A percentile compares a stretch with the other conserved stretches of the same genome.
phyloP scores from a whole-genome alignment of 2,329 filamentous ascomycete genomes.

The Phoma herbarum region DNA sequence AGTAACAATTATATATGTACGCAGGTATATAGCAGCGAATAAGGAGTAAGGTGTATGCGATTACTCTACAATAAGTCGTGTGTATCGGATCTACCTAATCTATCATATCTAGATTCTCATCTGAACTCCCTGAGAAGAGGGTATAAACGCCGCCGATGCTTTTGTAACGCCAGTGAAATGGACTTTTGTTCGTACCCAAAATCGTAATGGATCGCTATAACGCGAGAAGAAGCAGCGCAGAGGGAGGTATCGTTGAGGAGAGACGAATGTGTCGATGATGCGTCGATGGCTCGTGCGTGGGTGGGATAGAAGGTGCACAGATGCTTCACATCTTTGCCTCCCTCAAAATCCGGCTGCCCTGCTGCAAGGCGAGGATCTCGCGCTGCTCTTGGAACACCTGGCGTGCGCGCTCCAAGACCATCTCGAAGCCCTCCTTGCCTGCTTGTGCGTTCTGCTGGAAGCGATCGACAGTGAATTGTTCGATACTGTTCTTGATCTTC shows the following conservation, averaged over 20 bases:
- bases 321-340: conserved; percentile 43
- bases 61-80: conserved; percentile 16
- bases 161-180: conserved; percentile 18
- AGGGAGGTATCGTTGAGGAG: conserved; percentile 8
- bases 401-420: conserved; percentile 90
- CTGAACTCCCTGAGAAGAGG: conserved; percentile 2
- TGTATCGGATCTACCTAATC: conserved; percentile 18
- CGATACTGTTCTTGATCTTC: conserved; percentile 94
- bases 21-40: neutral
- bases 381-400: conserved; percentile 91
- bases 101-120: conserved; percentile 17
- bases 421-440: conserved; percentile 93
- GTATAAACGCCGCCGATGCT: conserved; percentile 24
- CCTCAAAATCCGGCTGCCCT: conserved; percentile 44
- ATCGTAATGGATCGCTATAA: conserved; percentile 14
- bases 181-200: conserved; percentile 16
- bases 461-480: conserved; percentile 86
- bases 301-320: conserved; percentile 1
- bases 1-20: neutral
- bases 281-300: neutral
- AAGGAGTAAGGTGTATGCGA: conserved; percentile 7
- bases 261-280: neutral
- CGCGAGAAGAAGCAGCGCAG: conserved; percentile 10
- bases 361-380: conserved; percentile 64
- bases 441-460: conserved; percentile 92